Conservation (phyloP, 2,329 filamentous ascomycete genomes). For the Microdochium nivale region DNA sequence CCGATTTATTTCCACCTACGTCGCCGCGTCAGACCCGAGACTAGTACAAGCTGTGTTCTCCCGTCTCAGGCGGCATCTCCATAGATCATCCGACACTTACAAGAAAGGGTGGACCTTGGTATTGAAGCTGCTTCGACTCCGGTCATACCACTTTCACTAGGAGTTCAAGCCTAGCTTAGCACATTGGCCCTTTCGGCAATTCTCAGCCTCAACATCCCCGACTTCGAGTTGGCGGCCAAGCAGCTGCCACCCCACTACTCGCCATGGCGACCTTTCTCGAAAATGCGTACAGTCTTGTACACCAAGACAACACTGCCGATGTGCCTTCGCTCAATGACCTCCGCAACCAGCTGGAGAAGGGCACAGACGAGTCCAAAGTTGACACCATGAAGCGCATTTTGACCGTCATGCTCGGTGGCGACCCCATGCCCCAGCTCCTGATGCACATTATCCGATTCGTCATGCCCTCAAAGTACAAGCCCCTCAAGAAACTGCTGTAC, state of each 20-base stretch:
- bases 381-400: constrained; percentile 96
- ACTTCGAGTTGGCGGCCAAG: neutral
- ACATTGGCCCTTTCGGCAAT: neutral
- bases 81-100: neutral
- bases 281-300: constrained; percentile 91
- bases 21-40: neutral
- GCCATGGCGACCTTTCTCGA: constrained; percentile 93
- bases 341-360: constrained; percentile 88
- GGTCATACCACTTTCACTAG: neutral
- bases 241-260: constrained; percentile 13
- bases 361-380: constrained; percentile 83
- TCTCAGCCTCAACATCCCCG: neutral
- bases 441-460: constrained; percentile 99
- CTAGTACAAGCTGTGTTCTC: neutral
- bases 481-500: constrained; percentile 95
- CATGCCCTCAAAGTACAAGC: constrained; percentile 96
- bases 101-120: neutral
- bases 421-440: constrained; percentile 87
- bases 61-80: neutral
- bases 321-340: constrained; percentile 85
- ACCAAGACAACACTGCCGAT: constrained; percentile 94
- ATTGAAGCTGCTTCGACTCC: neutral
- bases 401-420: constrained; percentile 96
- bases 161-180: neutral
- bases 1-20: neutral